Conservation (phyloP, 139 green algal genomes). For the Desmodesmus armatus region DNA sequence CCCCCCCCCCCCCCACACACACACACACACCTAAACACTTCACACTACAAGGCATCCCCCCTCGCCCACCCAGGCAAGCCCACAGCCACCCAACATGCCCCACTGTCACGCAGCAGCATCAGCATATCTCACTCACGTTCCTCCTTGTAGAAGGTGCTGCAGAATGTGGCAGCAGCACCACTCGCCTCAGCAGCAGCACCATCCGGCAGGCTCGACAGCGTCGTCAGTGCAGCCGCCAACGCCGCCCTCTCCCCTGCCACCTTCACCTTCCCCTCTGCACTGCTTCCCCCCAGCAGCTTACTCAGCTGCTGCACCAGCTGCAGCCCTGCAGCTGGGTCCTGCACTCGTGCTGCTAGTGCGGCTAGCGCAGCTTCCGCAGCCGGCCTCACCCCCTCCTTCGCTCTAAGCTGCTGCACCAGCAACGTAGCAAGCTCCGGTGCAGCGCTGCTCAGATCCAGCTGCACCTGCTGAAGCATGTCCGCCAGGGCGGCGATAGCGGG, state of each 20-base stretch:
- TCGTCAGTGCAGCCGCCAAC: slow-evolving; percentile 59
- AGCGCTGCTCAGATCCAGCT: slow-evolving; percentile 53
- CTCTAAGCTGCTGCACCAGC: slow-evolving; percentile 72
- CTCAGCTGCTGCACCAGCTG: slow-evolving; percentile 50
- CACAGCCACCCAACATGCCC: too few species aligned
- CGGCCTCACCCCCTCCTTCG: slow-evolving; percentile 63
- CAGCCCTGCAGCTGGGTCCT: slow-evolving; percentile 48
- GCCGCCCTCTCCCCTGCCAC: slow-evolving; percentile 65
- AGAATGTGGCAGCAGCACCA: slow-evolving; percentile 23
- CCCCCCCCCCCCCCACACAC: too few species aligned
- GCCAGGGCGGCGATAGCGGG: slow-evolving; percentile 60
- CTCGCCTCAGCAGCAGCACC: background rate
- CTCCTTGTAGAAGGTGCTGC: slow-evolving; percentile 46
- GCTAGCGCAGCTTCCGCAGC: slow-evolving; percentile 53
- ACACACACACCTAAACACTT: background rate
- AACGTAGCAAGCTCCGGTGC: slow-evolving; percentile 65
- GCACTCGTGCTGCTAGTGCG: slow-evolving; percentile 54
- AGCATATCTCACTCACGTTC: slow-evolving; percentile 62
- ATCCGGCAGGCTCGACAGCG: slow-evolving; percentile 50
- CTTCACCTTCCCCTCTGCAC: slow-evolving; percentile 78
- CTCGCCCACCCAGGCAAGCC: too few species aligned
- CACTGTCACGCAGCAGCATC: too few species aligned
- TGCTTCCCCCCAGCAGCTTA: slow-evolving; percentile 70
- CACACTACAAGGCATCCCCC: too few species aligned
- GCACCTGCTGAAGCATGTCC: slow-evolving; percentile 50